These are phyloP conservation scores for Phytophthora europaea DNA, from an alignment of 352 stramenopile genomes.

Conservation along the genomic window DNA sequence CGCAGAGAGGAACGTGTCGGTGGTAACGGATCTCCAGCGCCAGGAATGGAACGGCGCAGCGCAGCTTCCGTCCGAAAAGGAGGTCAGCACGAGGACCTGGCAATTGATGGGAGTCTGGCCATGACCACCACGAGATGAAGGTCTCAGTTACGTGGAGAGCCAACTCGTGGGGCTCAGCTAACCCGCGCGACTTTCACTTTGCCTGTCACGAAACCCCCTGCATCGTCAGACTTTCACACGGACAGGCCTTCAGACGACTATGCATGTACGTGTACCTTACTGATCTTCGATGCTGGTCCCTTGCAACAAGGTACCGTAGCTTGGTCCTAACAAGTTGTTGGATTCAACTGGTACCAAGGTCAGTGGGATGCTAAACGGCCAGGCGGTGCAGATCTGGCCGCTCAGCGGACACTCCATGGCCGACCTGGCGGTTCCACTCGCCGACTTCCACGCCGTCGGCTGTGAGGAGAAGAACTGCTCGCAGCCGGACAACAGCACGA, in stretches of 20 bases:
- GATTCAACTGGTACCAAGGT: not conserved
- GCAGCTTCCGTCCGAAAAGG: not conserved
- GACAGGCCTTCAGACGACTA: not conserved
- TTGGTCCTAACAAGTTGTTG: not conserved
- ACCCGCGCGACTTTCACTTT: slow-evolving; percentile 1
- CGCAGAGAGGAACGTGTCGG: not conserved
- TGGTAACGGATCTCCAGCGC: slow-evolving; percentile 7
- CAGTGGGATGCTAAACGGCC: not conserved
- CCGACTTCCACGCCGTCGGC: not conserved
- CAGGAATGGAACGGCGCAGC: slow-evolving; percentile 10
- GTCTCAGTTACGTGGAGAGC: not conserved
- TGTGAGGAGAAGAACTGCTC: not conserved
- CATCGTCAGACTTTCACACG: not conserved
- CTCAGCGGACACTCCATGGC: not conserved
- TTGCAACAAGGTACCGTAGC: not conserved
- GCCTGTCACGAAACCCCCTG: slow-evolving; percentile 4
- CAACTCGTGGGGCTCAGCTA: slow-evolving; percentile 1
- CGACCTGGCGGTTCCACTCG: not conserved
- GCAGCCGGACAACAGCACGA: not conserved
- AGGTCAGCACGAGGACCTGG: not conserved
- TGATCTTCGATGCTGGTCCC: too few relatives aligned
- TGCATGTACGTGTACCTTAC: too few relatives aligned
- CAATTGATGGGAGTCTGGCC: not conserved
- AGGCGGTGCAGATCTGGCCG: not conserved
- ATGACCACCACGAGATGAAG: not conserved